Conservation (phyloP, 768 basidiomycete genomes). For the Lentinus brumalis region DNA sequence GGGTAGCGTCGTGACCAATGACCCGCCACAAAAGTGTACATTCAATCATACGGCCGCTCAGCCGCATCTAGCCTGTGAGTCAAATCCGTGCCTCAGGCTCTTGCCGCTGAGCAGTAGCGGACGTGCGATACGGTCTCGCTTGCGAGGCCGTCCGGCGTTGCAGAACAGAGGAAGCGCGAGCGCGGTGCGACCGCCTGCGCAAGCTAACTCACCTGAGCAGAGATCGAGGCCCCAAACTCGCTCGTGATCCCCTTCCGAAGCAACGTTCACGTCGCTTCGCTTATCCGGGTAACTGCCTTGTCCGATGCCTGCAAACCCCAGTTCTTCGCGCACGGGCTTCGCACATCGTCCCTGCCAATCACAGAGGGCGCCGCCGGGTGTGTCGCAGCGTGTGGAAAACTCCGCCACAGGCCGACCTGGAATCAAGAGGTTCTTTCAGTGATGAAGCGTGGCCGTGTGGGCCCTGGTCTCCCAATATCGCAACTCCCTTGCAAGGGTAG, state of each 20-base stretch:
- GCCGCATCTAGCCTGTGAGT: background rate
- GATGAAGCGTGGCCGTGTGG: background rate
- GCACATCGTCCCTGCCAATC: constrained; percentile 3
- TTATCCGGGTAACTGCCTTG: constrained; percentile 4
- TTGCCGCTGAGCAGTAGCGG: background rate
- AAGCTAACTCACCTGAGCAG: background rate
- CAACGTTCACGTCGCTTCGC: constrained; percentile 1
- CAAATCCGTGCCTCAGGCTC: background rate
- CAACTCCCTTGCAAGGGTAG: background rate
- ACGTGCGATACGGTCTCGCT: background rate
- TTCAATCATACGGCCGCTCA: background rate
- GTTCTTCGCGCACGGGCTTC: background rate
- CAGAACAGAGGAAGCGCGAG: background rate
- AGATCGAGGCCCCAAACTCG: background rate
- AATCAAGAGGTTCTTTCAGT: background rate
- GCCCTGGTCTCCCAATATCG: background rate
- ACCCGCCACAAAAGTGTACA: background rate
- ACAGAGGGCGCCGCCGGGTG: background rate
- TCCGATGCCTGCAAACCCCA: constrained; percentile 9
- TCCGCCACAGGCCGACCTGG: background rate
- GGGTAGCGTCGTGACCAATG: background rate
- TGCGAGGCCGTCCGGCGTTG: background rate
- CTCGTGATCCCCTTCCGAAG: background rate
- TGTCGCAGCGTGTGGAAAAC: background rate
- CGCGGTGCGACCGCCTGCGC: background rate